These are phyloP conservation scores for Austroboletus rostrupii DNA, from an alignment of 1,284 basidiomycete species.

Conservation along the genomic window DNA sequence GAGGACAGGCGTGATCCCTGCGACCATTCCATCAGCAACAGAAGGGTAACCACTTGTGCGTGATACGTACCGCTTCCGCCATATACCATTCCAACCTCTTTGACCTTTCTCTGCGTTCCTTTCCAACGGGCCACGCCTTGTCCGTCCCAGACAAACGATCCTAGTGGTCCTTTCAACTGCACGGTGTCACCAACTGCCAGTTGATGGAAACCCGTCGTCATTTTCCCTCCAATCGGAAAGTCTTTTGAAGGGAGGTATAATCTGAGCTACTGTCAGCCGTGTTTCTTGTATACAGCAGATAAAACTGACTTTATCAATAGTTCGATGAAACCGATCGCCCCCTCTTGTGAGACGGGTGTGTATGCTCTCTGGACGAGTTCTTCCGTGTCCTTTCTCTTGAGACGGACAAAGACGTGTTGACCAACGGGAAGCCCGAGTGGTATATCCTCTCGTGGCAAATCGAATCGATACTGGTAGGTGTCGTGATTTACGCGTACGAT, in stretches of 20 bases:
- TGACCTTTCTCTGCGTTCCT: constrained; percentile 35
- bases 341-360: constrained; percentile 52
- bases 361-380: constrained; percentile 60
- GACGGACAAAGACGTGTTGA: constrained; percentile 58
- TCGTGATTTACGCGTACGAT: constrained; percentile 45
- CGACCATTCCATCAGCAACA: neutral
- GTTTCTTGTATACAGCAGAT: neutral
- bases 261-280: constrained; percentile 15
- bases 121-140: constrained; percentile 35
- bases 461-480: constrained; percentile 52
- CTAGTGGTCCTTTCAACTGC: constrained; percentile 66
- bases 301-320: constrained; percentile 49
- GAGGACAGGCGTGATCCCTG: constrained; percentile 59
- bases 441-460: constrained; percentile 41
- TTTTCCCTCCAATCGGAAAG: constrained; percentile 51
- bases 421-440: constrained; percentile 59
- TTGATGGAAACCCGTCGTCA: constrained; percentile 52
- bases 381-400: constrained; percentile 40
- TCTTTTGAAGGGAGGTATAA: constrained; percentile 43
- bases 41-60: neutral
- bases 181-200: constrained; percentile 47
- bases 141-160: constrained; percentile 55
- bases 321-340: constrained; percentile 48
- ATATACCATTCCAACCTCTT: constrained; percentile 55
- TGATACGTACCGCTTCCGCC: constrained; percentile 47